These are phyloP conservation scores for Rhizopus sp. DNA, from an alignment of 371 early-diverging fungal genomes.

Conservation along the genomic window DNA sequence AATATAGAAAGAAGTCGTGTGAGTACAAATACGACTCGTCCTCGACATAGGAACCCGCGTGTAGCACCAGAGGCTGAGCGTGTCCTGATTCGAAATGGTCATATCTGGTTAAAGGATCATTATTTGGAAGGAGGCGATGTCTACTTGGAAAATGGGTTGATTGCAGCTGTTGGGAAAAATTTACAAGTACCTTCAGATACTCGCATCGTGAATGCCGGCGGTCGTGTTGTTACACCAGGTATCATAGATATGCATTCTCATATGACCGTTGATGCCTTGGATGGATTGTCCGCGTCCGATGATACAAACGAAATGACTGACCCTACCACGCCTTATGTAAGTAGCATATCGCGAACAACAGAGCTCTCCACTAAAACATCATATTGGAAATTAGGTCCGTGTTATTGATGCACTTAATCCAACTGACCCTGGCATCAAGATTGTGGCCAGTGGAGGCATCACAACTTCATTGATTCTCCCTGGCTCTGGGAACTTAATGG, in stretches of 20 bases:
- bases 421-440: slow-evolving; percentile 67
- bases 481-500: slow-evolving; percentile 80
- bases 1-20: slow-evolving; percentile 19
- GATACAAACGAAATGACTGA: slow-evolving; percentile 78
- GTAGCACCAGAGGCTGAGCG: slow-evolving; percentile 28
- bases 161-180: slow-evolving; percentile 47
- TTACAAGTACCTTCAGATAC: slow-evolving; percentile 37
- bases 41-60: slow-evolving; percentile 45
- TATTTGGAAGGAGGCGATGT: slow-evolving; percentile 62
- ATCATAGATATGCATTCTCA: slow-evolving; percentile 85
- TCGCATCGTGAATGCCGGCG: slow-evolving; percentile 63
- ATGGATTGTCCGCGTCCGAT: slow-evolving; percentile 45
- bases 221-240: slow-evolving; percentile 78
- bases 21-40: slow-evolving; percentile 28
- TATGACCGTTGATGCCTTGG: slow-evolving; percentile 65
- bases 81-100: slow-evolving; percentile 57
- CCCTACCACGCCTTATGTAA: slow-evolving; percentile 64
- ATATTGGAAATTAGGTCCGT: slow-evolving; percentile 36
- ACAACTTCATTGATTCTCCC: slow-evolving; percentile 79
- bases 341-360: not conserved
- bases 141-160: slow-evolving; percentile 59
- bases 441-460: slow-evolving; percentile 78
- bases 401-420: slow-evolving; percentile 66
- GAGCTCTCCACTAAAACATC: not conserved
- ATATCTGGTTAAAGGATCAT: slow-evolving; percentile 46